Base-by-base conservation (phyloP, 2,329 filamentous ascomycete genomes). In the Ascochyta pisi region DNA sequence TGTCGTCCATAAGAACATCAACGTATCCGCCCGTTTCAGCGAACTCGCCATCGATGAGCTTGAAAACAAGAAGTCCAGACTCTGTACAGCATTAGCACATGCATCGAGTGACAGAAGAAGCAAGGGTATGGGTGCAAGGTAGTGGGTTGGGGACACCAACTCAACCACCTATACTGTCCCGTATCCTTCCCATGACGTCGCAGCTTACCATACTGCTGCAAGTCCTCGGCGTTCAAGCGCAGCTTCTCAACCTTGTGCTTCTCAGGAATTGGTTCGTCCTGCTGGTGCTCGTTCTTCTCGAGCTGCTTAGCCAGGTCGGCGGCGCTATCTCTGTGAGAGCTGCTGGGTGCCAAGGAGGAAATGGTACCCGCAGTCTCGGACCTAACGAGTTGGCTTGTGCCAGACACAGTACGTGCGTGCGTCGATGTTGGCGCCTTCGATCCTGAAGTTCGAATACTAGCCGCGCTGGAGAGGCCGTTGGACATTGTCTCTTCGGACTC, bases 1-100 rank as follows among this genome's bases (percentile, higher is more conserved):
- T 92, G 73, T 99, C 95, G 74, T 99, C 95, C 74, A 98, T 95
- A 61, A 94, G 81, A 7, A 99, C 86, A 74, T 99, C 92, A 22
- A 99, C 81, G 59, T 91, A 89, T 27, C 87, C 89, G 63, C 93
- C 85, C 48, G 82, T 85, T 61, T 90, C 86, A 0, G 91, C 85
- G 71, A 99, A 84, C 51, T 97, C 89, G 23, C 89, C 92, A 59
- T 98, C 93, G 73, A 97, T 86, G 54, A 99, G 85, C 72, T 93
- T 94, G 84, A 99, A 98, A 51, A 99, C 90, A 61, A 99, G 83
- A 53, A 99, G 84, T 62, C 95, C 95, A 53, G 91, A 95, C 79
- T 98, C 92, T 88, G 61, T 2, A 39, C 44, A 22, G 35, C 46
- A 66, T 82, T 66, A 82, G 78, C 63, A 56, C 24, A 54, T 22